phyloP scores from a whole-genome alignment of 179 eudicot species.

The Beta macrorhiza region DNA sequence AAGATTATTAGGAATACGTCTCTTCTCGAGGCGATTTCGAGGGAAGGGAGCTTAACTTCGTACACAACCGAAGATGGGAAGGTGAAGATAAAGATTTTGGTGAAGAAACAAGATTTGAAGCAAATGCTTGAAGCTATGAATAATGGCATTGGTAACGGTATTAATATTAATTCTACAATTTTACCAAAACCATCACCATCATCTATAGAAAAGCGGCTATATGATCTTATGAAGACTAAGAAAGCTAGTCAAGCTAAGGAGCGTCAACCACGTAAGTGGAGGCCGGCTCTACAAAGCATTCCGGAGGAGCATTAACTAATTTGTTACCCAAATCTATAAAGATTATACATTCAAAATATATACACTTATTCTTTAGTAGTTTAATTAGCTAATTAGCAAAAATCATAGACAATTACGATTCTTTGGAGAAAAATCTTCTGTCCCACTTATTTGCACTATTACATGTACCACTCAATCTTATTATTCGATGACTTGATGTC shows the following conservation, averaged over 20 bases:
- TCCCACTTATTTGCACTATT: too few relatives aligned
- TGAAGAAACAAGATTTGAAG: constrained; percentile 31
- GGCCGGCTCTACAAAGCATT: constrained; percentile 30
- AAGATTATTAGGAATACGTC: neutral
- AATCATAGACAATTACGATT: neutral
- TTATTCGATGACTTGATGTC: too few relatives aligned
- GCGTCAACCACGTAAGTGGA: constrained; percentile 17
- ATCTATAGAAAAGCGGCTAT: constrained; percentile 15
- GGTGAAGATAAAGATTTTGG: constrained; percentile 27
- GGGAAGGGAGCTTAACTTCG: constrained; percentile 20
- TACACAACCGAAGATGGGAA: constrained; percentile 19
- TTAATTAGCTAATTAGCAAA: neutral
- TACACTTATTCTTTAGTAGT: neutral
- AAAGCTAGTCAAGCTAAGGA: constrained; percentile 10
- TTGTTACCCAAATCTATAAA: neutral
- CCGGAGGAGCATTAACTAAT: constrained; percentile 21
- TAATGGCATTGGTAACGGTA: too few relatives aligned
- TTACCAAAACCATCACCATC: neutral
- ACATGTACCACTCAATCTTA: too few relatives aligned
- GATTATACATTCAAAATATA: neutral
- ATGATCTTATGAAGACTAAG: constrained; percentile 26
- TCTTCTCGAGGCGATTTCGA: constrained; percentile 24
- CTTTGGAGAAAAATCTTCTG: neutral
- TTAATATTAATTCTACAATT: neutral
- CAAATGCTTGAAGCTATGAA: constrained; percentile 20